Evolutionary conservation across 768 basidiomycete genomes (phyloP), one percentile per base, ranked within the genome.

Genomic region (Podaxis sp.): DNA sequence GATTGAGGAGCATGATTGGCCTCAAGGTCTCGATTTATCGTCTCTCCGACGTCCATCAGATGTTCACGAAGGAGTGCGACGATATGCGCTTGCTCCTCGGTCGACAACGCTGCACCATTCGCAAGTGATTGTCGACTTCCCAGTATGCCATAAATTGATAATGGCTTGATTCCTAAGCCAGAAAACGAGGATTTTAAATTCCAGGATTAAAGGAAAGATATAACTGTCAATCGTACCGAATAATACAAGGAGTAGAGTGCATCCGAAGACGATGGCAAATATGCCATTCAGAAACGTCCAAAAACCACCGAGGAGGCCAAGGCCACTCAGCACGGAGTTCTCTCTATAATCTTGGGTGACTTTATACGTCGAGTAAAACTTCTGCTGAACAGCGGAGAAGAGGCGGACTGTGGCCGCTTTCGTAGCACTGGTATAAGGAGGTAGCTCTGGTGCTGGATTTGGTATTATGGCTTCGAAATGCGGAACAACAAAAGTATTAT

Each of bases 231-330:
- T 20, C 33, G 13, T 54, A 65, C 64, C 64, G 2, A 65, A 55
- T 13, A 55, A 33, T 2, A 61, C 46, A 2, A 40, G 26, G n/a
- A 65, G 51, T 1, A 65, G 24, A 7, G 64, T 28, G 13, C 36
- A 54, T 8, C 65, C 65, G 24, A 65, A 65, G 41, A 59, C 41
- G 20, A 63, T 24, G 11, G 62, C 30, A 46, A 65, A 63, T 33
- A 55, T 20, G 13, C 65, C 62, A n/a, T 54, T 50, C 11, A 60
- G 11, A 15, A 54, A 48, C 2, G 53, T 63, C 65, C 65, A 65
- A 28, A 65, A 44, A 56, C 65, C 65, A 12, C 65, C 65, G 11
- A 60, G 33, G 38, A 37, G 37, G 7, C 62, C 26, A 12, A 65
- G 22, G 17, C 65, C 65, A 36, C 30, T 36, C 26, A 63, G 4